Percentiles rank a stretch among this genome's conserved stretches.
phyloP scores from a whole-genome alignment of 148 eudicot genomes.

The Silene latifolia region DNA sequence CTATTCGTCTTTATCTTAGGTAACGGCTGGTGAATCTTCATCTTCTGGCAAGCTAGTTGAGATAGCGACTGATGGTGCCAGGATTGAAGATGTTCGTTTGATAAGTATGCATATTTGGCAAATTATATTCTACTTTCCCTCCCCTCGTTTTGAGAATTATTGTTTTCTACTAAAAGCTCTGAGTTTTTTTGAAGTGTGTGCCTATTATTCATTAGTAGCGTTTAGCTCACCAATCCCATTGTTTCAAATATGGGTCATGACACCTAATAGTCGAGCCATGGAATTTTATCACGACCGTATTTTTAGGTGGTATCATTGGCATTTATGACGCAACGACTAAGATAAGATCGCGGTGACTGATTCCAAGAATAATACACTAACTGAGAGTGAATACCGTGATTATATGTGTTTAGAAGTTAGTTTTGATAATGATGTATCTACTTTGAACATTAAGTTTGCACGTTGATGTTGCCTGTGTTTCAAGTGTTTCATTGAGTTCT shows the following conservation, averaged over 20 bases:
- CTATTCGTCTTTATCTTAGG: slow-evolving; percentile 26
- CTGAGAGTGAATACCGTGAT: background rate
- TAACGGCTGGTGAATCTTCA: slow-evolving; percentile 28
- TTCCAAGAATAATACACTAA: background rate
- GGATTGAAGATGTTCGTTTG: slow-evolving; percentile 31
- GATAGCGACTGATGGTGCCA: slow-evolving; percentile 24
- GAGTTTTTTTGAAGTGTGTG: background rate
- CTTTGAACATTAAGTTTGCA: background rate
- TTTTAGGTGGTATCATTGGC: no score
- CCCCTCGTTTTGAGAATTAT: background rate
- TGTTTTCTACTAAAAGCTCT: background rate
- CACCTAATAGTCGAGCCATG: background rate
- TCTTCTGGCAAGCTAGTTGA: slow-evolving; percentile 22
- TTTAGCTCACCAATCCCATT: no score
- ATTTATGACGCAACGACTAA: background rate
- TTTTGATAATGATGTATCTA: background rate
- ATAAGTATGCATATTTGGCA: slow-evolving; percentile 39
- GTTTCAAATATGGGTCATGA: background rate
- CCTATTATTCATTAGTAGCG: background rate
- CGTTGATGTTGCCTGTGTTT: background rate
- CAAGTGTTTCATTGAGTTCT: background rate
- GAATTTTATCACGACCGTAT: no score
- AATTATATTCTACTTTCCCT: slow-evolving; percentile 1
- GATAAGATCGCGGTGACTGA: no score
- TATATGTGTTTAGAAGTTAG: background rate